Percentiles rank a stretch among this genome's conserved stretches.
Evolutionary conservation across 805 yeast species (phyloP).

Genomic region (Candida vartiovaarae): DNA sequence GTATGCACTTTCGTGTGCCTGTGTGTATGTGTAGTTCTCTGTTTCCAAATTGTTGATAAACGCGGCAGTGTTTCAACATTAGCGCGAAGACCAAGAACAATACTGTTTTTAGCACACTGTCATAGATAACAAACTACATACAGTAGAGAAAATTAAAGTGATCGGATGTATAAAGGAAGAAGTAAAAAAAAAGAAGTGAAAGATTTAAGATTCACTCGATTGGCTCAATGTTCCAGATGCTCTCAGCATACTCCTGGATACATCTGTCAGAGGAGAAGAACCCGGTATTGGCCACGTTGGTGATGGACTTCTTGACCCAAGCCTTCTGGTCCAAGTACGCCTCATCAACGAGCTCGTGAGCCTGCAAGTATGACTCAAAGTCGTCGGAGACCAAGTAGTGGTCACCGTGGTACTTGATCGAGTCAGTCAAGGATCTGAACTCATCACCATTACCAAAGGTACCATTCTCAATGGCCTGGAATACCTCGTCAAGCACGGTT

Average conservation of each 20-base stretch:
- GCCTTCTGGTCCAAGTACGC: constrained; percentile 58
- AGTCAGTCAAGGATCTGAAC: constrained; percentile 60
- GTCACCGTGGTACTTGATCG: constrained; percentile 71
- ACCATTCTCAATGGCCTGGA: constrained; percentile 60
- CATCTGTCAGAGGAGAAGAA: constrained; percentile 89
- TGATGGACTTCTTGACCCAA: constrained; percentile 74
- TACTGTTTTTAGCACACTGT: too few relatives aligned
- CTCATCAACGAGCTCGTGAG: constrained; percentile 70
- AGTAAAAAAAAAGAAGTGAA: neutral
- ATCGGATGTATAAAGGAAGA: too few relatives aligned
- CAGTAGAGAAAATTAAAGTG: too few relatives aligned
- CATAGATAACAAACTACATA: too few relatives aligned
- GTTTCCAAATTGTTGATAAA: too few relatives aligned
- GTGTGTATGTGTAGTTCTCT: too few relatives aligned
- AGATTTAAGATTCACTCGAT: constrained; percentile 9
- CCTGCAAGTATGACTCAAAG: constrained; percentile 78
- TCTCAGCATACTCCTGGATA: constrained; percentile 85
- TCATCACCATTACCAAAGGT: constrained; percentile 64
- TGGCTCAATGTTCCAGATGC: constrained; percentile 91
- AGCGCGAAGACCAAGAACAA: too few relatives aligned
- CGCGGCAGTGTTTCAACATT: too few relatives aligned
- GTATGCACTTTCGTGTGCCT: too few relatives aligned
- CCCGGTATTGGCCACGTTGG: constrained; percentile 87
- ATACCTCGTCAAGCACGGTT: constrained; percentile 52
- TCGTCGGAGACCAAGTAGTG: constrained; percentile 84